Percentiles rank a stretch among this genome's conserved stretches.
Conservation (phyloP, 306 rosid genomes). For the Prunus dulcis region DNA sequence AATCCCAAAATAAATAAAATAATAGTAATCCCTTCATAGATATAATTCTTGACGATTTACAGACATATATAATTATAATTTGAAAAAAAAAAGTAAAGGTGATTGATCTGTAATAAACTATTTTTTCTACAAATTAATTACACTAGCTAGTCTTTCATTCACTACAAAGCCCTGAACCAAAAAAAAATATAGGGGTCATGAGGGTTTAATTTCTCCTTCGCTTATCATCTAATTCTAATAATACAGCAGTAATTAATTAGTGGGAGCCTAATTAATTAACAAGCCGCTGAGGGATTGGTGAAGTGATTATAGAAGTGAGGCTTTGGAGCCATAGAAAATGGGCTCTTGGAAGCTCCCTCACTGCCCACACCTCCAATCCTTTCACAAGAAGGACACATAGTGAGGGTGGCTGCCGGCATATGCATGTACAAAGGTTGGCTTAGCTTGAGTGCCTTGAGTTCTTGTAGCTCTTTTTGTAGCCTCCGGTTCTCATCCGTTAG, state of each 20-base stretch:
- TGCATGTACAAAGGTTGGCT: constrained; percentile 78
- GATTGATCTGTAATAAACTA: constrained; percentile 39
- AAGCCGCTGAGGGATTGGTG: constrained; percentile 86
- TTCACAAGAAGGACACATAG: constrained; percentile 90
- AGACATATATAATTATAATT: constrained; percentile 25
- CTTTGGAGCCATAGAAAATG: constrained; percentile 63
- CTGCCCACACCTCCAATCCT: constrained; percentile 48
- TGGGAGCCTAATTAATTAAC: constrained; percentile 28
- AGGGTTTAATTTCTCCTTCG: background rate
- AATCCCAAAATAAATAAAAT: constrained; percentile 19
- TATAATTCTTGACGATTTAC: constrained; percentile 39
- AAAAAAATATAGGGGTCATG: constrained; percentile 58
- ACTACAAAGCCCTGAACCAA: constrained; percentile 50
- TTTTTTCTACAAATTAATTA: constrained; percentile 52
- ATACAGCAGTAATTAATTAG: background rate
- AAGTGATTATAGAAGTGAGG: constrained; percentile 69
- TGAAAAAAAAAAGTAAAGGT: background rate
- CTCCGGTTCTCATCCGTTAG: constrained; percentile 85
- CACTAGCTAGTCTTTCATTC: constrained; percentile 24
- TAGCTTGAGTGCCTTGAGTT: constrained; percentile 67
- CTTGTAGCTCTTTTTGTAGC: constrained; percentile 80
- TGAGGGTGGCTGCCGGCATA: constrained; percentile 83
- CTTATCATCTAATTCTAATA: background rate
- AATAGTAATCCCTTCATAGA: constrained; percentile 36
- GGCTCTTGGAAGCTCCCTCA: constrained; percentile 39